Evolutionary conservation across 768 basidiomycete species (phyloP).

Genomic region (Podaxis sp.): DNA sequence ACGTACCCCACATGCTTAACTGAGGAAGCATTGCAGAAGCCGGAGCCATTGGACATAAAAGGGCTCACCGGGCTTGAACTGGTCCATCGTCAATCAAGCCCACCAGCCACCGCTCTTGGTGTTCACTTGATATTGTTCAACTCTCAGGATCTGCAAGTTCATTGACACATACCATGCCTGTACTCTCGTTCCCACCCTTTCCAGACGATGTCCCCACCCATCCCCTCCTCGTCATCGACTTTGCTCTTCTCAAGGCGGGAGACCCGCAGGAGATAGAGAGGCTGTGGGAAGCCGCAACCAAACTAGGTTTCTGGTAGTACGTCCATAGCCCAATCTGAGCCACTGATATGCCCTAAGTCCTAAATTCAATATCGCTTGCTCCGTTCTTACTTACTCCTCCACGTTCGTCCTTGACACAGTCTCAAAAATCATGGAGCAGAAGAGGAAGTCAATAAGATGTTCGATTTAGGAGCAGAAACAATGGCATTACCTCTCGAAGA

Average conservation of each 20-base stretch:
- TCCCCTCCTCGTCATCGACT: conserved; percentile 54
- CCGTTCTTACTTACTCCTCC: no score
- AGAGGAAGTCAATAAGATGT: conserved; percentile 45
- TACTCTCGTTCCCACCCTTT: conserved; percentile 33
- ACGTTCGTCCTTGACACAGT: conserved; percentile 20
- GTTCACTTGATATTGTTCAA: not conserved
- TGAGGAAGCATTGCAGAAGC: not conserved
- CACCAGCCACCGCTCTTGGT: not conserved
- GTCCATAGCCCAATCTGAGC: conserved; percentile 20
- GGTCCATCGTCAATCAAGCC: not conserved
- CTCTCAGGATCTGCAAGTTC: not conserved
- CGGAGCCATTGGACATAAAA: not conserved
- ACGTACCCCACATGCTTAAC: not conserved
- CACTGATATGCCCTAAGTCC: not conserved
- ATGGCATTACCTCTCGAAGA: conserved; percentile 52
- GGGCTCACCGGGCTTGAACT: not conserved
- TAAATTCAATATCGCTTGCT: no score
- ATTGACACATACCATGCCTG: conserved; percentile 13
- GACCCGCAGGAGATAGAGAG: conserved; percentile 41
- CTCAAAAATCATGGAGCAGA: conserved; percentile 54
- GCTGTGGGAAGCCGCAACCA: conserved; percentile 54
- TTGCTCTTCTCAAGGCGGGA: conserved; percentile 36
- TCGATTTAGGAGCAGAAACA: conserved; percentile 49
- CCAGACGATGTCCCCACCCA: conserved; percentile 49
- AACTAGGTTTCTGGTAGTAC: conserved; percentile 66